phyloP scores from a whole-genome alignment of 352 stramenopile genomes.

The Phytophthora fragariaefolia region DNA sequence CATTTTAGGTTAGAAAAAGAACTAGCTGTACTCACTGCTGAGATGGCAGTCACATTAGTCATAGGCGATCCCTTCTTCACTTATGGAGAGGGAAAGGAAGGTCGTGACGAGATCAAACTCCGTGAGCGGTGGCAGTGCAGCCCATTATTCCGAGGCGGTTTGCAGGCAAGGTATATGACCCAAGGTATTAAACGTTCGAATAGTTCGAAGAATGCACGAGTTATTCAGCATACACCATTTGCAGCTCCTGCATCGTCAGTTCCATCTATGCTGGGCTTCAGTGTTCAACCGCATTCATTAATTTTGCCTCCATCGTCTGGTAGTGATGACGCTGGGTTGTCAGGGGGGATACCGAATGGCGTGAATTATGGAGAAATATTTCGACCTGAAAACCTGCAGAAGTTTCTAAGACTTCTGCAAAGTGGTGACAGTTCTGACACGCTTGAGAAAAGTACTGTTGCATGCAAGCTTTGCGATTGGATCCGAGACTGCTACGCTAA shows the following conservation, averaged over 20 bases:
- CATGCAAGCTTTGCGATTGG: conserved; percentile 56
- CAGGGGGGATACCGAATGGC: conserved; percentile 10
- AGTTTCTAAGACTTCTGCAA: conserved; percentile 35
- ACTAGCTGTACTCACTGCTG: conserved; percentile 52
- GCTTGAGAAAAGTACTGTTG: neutral
- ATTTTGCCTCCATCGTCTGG: conserved; percentile 35
- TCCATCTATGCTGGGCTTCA: neutral
- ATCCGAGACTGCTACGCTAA: conserved; percentile 54
- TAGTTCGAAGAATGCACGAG: conserved; percentile 11
- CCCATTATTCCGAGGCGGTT: conserved; percentile 40
- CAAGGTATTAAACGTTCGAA: conserved; percentile 23
- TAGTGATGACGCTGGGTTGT: neutral
- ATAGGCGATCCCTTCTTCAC: conserved; percentile 48
- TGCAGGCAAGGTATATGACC: conserved; percentile 23
- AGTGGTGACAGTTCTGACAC: conserved; percentile 34
- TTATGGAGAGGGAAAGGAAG: conserved; percentile 1
- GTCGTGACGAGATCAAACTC: neutral
- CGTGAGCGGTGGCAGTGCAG: conserved; percentile 35
- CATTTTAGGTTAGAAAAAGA: conserved; percentile 70
- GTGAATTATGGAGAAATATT: conserved; percentile 41
- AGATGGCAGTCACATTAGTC: conserved; percentile 65
- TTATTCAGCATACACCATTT: conserved; percentile 47
- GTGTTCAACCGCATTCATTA: conserved; percentile 41
- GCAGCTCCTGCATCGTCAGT: neutral
- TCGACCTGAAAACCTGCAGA: conserved; percentile 7